Conservation (phyloP, 345 rosid genomes). For the Citrus trifoliata region DNA sequence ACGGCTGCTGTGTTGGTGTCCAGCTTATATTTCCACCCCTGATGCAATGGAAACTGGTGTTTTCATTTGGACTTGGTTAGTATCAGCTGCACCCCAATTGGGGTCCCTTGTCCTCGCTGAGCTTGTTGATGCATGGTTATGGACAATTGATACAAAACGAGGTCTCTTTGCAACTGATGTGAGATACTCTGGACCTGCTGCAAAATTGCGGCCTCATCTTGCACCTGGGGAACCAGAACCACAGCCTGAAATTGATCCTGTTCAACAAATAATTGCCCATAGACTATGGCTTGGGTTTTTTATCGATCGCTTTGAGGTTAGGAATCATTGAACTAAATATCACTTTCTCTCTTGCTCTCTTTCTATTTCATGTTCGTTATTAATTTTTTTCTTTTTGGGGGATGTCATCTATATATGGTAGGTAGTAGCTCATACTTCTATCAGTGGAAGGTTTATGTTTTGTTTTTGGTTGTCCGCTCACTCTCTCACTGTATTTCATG, state of each 20-base stretch:
- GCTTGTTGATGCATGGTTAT: constrained; percentile 99
- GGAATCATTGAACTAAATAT: constrained; percentile 18
- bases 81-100: constrained; percentile 93
- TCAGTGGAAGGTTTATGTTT: neutral
- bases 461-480: no score
- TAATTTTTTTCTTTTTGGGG: no score
- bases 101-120: constrained; percentile 95
- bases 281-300: constrained; percentile 95
- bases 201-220: constrained; percentile 94
- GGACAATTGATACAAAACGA: constrained; percentile 97
- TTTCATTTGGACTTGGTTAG: constrained; percentile 99
- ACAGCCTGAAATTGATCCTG: constrained; percentile 67
- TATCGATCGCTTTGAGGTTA: constrained; percentile 96
- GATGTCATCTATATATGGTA: neutral
- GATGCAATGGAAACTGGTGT: constrained; percentile 98
- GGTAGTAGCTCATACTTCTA: neutral
- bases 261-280: constrained; percentile 94
- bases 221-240: constrained; percentile 89
- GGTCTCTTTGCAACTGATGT: constrained; percentile 96
- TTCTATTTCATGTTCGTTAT: neutral
- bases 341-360: neutral
- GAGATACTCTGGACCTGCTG: constrained; percentile 82
- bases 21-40: constrained; percentile 90
- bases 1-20: constrained; percentile 99
- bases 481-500: no score